phyloP scores from a whole-genome alignment of 192 early-diverging fungal genomes.

The Mortierella hygrophila region DNA sequence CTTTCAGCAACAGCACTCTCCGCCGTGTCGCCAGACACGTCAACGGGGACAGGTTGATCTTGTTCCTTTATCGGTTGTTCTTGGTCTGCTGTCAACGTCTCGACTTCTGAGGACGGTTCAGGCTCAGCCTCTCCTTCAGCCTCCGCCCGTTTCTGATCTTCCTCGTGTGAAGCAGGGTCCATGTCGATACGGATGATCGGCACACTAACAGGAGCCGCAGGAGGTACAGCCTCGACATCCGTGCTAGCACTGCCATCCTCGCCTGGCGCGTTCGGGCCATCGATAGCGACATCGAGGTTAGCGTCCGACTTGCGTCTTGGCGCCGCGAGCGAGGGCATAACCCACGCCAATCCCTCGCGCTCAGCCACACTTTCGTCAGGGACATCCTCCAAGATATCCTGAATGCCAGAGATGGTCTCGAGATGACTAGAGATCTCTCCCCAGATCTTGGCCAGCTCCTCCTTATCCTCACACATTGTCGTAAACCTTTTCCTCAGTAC shows the following conservation, averaged over 20 bases:
- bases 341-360: conserved; percentile 29
- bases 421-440: conserved; percentile 54
- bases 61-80: neutral
- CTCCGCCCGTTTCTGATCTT: conserved; percentile 12
- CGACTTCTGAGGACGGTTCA: neutral
- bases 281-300: neutral
- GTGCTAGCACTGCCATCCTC: neutral
- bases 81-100: neutral
- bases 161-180: conserved; percentile 30
- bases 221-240: neutral
- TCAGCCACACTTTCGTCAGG: conserved; percentile 50
- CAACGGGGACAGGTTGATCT: neutral
- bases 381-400: conserved; percentile 52
- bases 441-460: conserved; percentile 77
- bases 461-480: conserved; percentile 70
- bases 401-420: conserved; percentile 47
- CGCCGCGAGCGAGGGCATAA: conserved; percentile 35
- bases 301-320: conserved; percentile 44
- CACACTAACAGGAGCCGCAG: neutral
- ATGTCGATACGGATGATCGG: conserved; percentile 54
- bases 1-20: neutral
- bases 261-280: neutral
- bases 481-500: conserved; percentile 68
- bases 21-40: neutral
- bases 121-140: neutral